Conservation (phyloP, 2,329 filamentous ascomycete genomes). For the Aureobasidium sp. region DNA sequence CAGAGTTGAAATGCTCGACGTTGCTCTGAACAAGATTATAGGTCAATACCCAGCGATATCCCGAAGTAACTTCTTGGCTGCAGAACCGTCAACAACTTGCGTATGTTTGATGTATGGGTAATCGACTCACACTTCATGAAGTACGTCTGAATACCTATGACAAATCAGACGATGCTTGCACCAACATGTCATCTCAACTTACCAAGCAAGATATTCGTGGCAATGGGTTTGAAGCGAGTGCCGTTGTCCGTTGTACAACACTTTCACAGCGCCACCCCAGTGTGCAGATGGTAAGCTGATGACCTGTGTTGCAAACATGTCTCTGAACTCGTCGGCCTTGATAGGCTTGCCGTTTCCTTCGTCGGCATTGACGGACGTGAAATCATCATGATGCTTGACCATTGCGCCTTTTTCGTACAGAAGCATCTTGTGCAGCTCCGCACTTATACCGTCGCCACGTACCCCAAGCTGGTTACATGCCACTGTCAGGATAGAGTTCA, state of each 20-base stretch:
- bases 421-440: slow-evolving; percentile 18
- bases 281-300: slow-evolving; percentile 18
- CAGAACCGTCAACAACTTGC: too few species aligned
- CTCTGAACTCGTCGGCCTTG: slow-evolving; percentile 15
- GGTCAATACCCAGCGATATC: slow-evolving; percentile 36
- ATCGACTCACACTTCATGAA: too few species aligned
- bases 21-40: slow-evolving; percentile 41
- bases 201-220: slow-evolving; percentile 25
- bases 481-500: slow-evolving; percentile 14
- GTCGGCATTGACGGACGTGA: too few species aligned
- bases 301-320: slow-evolving; percentile 20
- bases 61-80: too few species aligned
- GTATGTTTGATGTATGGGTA: too few species aligned
- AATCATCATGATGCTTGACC: too few species aligned
- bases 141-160: slow-evolving; percentile 47
- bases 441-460: slow-evolving; percentile 3
- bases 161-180: too few species aligned
- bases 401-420: too few species aligned
- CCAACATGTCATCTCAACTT: too few species aligned
- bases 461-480: slow-evolving; percentile 15
- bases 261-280: slow-evolving; percentile 15
- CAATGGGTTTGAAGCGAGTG: slow-evolving; percentile 20
- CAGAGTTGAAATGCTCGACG: neutral
- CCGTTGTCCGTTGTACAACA: slow-evolving; percentile 10
- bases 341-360: too few species aligned